Percentiles rank a stretch among this genome's conserved stretches.
These are phyloP conservation scores for Multifurca ochricompacta DNA, from an alignment of 768 basidiomycete species.

Conservation along the genomic window DNA sequence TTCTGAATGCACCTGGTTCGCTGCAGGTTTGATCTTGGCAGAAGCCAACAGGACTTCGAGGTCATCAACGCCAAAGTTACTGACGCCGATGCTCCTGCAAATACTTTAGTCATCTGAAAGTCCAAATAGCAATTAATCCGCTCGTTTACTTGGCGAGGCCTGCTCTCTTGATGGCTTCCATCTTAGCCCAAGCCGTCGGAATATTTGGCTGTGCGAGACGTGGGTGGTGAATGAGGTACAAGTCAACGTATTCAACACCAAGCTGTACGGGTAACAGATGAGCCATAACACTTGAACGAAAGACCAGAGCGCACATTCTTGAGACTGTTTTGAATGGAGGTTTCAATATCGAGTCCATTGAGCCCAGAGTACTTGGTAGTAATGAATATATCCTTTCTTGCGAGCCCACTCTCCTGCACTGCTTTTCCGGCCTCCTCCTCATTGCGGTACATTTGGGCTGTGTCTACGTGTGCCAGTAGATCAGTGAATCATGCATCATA, in stretches of 20 bases:
- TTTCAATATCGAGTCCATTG: slow-evolving; percentile 43
- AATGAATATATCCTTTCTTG: slow-evolving; percentile 50
- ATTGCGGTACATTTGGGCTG: slow-evolving; percentile 54
- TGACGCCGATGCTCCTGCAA: slow-evolving; percentile 61
- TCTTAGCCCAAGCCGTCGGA: slow-evolving; percentile 51
- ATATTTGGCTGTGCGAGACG: slow-evolving; percentile 48
- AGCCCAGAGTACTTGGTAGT: slow-evolving; percentile 58
- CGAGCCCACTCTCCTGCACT: slow-evolving; percentile 44
- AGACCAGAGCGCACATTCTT: slow-evolving; percentile 37
- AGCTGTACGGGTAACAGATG: slow-evolving; percentile 34
- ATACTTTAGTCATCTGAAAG: not conserved
- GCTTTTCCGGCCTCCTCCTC: slow-evolving; percentile 48
- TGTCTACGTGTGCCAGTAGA: slow-evolving; percentile 35
- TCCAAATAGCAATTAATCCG: not conserved
- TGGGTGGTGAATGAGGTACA: slow-evolving; percentile 64
- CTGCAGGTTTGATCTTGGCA: slow-evolving; percentile 55
- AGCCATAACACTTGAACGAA: not conserved
- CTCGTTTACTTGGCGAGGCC: slow-evolving; percentile 47
- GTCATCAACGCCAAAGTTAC: slow-evolving; percentile 54
- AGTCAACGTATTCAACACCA: slow-evolving; percentile 55
- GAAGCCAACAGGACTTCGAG: slow-evolving; percentile 47
- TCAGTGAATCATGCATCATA: not conserved
- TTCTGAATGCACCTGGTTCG: slow-evolving; percentile 49
- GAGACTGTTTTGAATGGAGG: slow-evolving; percentile 49
- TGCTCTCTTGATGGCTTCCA: slow-evolving; percentile 50